Evolutionary conservation across 1,284 basidiomycete genomes (phyloP).

Genomic region (Tilletia walkeri): DNA sequence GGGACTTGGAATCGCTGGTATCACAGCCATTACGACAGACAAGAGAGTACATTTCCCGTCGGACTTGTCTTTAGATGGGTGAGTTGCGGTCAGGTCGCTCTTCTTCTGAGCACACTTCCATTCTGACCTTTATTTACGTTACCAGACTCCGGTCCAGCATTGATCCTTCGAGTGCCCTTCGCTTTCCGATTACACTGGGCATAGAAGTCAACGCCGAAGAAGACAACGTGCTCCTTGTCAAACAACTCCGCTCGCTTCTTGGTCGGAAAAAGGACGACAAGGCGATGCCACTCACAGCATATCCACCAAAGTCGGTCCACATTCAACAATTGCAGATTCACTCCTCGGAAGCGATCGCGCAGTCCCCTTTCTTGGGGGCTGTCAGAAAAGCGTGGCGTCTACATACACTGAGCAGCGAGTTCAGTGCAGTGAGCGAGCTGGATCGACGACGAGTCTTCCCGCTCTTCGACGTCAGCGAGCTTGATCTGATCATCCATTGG

Average conservation of each 20-base stretch:
- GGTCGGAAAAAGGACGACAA: not conserved
- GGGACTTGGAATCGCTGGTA: not conserved
- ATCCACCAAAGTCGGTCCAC: not conserved
- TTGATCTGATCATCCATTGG: constrained; percentile 35
- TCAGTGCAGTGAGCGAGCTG: constrained; percentile 20
- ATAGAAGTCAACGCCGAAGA: constrained; percentile 19
- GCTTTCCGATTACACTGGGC: constrained; percentile 18
- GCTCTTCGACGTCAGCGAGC: constrained; percentile 27
- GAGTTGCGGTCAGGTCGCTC: not conserved
- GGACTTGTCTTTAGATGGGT: no score
- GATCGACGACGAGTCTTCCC: constrained; percentile 29
- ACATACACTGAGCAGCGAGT: constrained; percentile 20
- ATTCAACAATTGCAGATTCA: not conserved
- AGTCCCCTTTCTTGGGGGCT: constrained; percentile 19
- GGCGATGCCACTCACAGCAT: not conserved
- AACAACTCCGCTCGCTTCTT: not conserved
- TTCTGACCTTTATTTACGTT: not conserved
- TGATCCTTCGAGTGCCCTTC: not conserved
- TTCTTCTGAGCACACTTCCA: not conserved
- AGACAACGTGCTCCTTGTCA: not conserved
- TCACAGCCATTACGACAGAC: constrained; percentile 5
- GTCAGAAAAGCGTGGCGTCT: constrained; percentile 29
- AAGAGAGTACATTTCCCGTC: not conserved
- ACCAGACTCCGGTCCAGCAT: not conserved
- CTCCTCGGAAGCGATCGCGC: not conserved